Percentiles rank a stretch among this genome's conserved stretches.
Evolutionary conservation across 176 grass and related monocot genomes (phyloP).

Genomic region (Zizania latifolia): DNA sequence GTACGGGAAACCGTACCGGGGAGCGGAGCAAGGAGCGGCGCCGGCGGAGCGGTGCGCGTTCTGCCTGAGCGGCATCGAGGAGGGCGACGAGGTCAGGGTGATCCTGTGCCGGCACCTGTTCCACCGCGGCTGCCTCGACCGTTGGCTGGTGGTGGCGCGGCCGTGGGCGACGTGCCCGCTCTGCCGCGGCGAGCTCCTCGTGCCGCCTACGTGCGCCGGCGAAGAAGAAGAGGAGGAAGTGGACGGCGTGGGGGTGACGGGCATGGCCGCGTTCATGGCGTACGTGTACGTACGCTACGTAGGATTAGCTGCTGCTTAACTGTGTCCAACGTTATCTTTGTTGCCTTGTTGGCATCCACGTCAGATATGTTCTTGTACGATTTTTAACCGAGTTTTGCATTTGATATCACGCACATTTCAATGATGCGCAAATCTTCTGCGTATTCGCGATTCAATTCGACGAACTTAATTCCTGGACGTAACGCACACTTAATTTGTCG

Average conservation of each 20-base stretch:
- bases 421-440: too few relatives aligned
- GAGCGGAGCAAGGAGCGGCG: background rate
- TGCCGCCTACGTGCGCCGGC: background rate
- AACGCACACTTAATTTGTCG: too few relatives aligned
- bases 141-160: constrained; percentile 31
- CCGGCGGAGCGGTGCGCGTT: constrained; percentile 17
- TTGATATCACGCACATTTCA: too few relatives aligned
- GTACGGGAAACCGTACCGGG: background rate
- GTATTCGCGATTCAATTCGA: too few relatives aligned
- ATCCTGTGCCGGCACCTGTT: constrained; percentile 41
- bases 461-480: too few relatives aligned
- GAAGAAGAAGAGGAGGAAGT: background rate
- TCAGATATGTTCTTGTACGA: too few relatives aligned
- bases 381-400: too few relatives aligned
- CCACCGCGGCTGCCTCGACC: constrained; percentile 39
- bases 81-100: constrained; percentile 41
- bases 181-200: constrained; percentile 16
- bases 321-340: too few relatives aligned
- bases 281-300: too few relatives aligned
- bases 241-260: background rate
- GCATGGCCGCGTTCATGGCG: constrained; percentile 2
- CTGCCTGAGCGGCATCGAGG: constrained; percentile 33
- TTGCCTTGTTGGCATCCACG: too few relatives aligned
- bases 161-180: constrained; percentile 8
- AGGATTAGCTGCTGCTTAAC: too few relatives aligned